Conservation (phyloP, 306 rosid genomes). For the Cicer arietinum region DNA sequence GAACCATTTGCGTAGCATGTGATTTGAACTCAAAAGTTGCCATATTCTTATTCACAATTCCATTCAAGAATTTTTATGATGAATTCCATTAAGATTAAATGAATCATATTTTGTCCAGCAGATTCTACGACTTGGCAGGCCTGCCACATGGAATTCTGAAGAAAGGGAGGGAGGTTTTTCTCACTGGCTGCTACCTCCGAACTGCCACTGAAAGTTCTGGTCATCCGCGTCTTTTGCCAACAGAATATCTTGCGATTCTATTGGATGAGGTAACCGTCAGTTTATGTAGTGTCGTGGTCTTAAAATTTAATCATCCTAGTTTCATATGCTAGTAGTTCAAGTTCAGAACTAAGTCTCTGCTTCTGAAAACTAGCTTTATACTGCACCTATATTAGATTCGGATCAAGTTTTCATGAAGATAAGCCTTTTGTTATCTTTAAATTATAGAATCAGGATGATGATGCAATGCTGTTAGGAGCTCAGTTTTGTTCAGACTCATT, state of each 20-base stretch:
- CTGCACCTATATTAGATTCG: slow-evolving; percentile 1
- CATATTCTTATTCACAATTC: slow-evolving; percentile 29
- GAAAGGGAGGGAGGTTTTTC: slow-evolving; percentile 84
- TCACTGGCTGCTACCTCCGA: slow-evolving; percentile 96
- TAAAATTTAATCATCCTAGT: slow-evolving; percentile 31
- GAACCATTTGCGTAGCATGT: slow-evolving; percentile 3
- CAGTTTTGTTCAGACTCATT: slow-evolving; percentile 88
- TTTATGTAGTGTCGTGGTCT: slow-evolving; percentile 4
- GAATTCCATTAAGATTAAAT: slow-evolving; percentile 36
- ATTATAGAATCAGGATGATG: slow-evolving; percentile 79
- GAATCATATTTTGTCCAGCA: slow-evolving; percentile 43
- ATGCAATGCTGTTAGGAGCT: slow-evolving; percentile 87
- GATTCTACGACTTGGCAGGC: slow-evolving; percentile 75
- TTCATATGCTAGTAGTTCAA: slow-evolving; percentile 17
- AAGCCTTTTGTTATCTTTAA: slow-evolving; percentile 29
- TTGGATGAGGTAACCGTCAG: slow-evolving; percentile 73
- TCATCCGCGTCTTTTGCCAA: slow-evolving; percentile 81
- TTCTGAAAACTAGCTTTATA: slow-evolving; percentile 30
- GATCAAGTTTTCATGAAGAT: slow-evolving; percentile 26
- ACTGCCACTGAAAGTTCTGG: slow-evolving; percentile 69
- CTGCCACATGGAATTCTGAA: slow-evolving; percentile 72
- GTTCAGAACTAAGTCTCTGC: slow-evolving; percentile 27
- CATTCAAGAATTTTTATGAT: background rate
- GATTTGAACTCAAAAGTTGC: slow-evolving; percentile 23
- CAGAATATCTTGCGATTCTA: slow-evolving; percentile 81